Percentiles rank a stretch among this genome's conserved stretches.
These are phyloP conservation scores for Wickerhamomyces strasburgensis DNA, from an alignment of 805 yeast species.

Conservation along the genomic window DNA sequence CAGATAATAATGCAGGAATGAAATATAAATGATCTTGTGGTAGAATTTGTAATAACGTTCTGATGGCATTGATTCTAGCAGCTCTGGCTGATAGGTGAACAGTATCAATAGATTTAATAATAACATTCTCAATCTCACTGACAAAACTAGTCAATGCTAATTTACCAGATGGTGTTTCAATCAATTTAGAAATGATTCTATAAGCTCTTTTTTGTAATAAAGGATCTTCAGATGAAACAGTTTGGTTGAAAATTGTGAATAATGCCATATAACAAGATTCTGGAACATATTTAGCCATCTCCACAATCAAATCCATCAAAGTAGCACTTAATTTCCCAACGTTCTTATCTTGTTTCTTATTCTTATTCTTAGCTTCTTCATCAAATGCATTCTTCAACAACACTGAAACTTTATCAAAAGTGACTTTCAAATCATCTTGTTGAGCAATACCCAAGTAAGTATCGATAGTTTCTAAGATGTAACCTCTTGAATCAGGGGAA, in stretches of 20 bases:
- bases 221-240: conserved; percentile 55
- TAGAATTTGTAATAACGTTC: conserved; percentile 51
- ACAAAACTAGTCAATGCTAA: conserved; percentile 48
- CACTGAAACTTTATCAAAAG: conserved; percentile 83
- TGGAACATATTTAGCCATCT: conserved; percentile 83
- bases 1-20: conserved; percentile 79
- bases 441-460: conserved; percentile 68
- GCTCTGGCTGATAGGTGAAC: conserved; percentile 76
- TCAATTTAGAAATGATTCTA: conserved; percentile 64
- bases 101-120: conserved; percentile 51
- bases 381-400: conserved; percentile 72
- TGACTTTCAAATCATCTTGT: conserved; percentile 58
- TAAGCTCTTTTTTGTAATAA: conserved; percentile 86
- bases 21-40: conserved; percentile 66
- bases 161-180: conserved; percentile 64
- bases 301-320: conserved; percentile 85
- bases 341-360: conserved; percentile 29
- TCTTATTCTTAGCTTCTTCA: conserved; percentile 37
- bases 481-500: conserved; percentile 75
- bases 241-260: conserved; percentile 69
- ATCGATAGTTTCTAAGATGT: conserved; percentile 81
- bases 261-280: conserved; percentile 63
- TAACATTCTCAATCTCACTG: conserved; percentile 51
- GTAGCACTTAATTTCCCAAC: conserved; percentile 62
- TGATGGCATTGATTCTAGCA: conserved; percentile 67